phyloP scores from a whole-genome alignment of 495 filamentous ascomycete genomes.

The Alectoria sarmentosa region DNA sequence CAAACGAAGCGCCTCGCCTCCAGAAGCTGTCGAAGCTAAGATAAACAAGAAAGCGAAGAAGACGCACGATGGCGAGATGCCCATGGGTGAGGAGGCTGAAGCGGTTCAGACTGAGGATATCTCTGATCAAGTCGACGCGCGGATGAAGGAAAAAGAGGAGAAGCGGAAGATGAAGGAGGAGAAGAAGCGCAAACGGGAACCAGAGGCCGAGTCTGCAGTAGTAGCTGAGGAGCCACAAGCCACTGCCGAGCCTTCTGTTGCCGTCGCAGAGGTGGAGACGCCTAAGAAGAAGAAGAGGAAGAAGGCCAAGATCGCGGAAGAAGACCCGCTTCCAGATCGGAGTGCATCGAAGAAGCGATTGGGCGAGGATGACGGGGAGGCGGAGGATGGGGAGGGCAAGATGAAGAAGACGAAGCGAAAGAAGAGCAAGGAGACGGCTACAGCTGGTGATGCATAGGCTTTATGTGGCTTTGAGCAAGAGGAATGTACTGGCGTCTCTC shows the following conservation, averaged over 20 bases:
- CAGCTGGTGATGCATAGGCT: background rate
- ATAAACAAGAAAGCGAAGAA: constrained; percentile 27
- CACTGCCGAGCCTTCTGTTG: constrained; percentile 1
- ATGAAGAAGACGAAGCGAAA: constrained; percentile 21
- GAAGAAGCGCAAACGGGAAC: constrained; percentile 34
- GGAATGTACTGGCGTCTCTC: too few species aligned
- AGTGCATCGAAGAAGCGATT: constrained; percentile 15
- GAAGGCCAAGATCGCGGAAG: constrained; percentile 20
- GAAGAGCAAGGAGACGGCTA: constrained; percentile 10
- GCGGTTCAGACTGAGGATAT: constrained; percentile 34
- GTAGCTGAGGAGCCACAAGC: background rate
- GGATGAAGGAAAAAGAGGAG: constrained; percentile 33
- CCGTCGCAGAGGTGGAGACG: constrained; percentile 5
- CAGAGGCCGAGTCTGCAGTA: constrained; percentile 8
- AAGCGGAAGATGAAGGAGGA: constrained; percentile 27
- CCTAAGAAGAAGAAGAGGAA: constrained; percentile 26
- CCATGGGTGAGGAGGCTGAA: background rate
- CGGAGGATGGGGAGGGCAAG: constrained; percentile 14
- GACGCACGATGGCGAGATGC: constrained; percentile 16
- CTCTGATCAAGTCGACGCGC: constrained; percentile 32
- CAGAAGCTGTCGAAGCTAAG: constrained; percentile 17
- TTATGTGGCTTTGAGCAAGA: too few species aligned
- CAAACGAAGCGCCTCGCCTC: constrained; percentile 18
- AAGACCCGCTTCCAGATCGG: constrained; percentile 9
- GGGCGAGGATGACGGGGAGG: background rate